Evolutionary conservation across 768 basidiomycete genomes (phyloP), one percentile per base, ranked within the genome.

Genomic region (Leucocoprinus sp.): DNA sequence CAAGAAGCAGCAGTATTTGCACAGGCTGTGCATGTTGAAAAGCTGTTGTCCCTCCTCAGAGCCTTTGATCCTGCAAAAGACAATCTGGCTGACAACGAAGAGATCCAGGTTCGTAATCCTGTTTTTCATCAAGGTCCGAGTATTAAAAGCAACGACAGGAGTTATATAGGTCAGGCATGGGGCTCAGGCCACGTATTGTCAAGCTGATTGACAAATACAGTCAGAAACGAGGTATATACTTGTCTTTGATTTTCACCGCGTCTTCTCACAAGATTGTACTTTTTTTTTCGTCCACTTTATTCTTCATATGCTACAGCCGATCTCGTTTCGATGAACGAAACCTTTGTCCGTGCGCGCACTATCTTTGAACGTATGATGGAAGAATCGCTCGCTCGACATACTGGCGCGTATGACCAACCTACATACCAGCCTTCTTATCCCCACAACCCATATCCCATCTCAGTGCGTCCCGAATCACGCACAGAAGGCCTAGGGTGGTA

Each of bases 201-300:
- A 92, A 93, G 57, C 65, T 98, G 43, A 96, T 97, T 51, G 92
- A 96, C 60, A 96, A 93, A 68, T 97, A 97, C 59, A 92, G 85
- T 55, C 92, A 95, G 69, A 96, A 97, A 67, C 74, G 92, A 64
- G 75, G 75, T 72, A 48, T 22, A 49, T 44, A 29, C 27, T 45
- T 39, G 41, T n/a, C 31, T 4, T 31, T 11, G 11, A 5, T 11
- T 12, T 31, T 14, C 31, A 11, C 14, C 3, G 14, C 31, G 3
- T 31, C 9, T 31, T 31, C 31, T 31, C 41, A 5, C 46, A n/a
- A n/a, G n/a, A n/a, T n/a, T n/a, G n/a, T n/a, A n/a, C n/a, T n/a
- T n/a, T n/a, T n/a, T n/a, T n/a, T n/a, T n/a, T n/a, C n/a, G n/a
- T n/a, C n/a, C n/a, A n/a, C n/a, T n/a, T n/a, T n/a, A n/a, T n/a